Evolutionary conservation across 1,284 basidiomycete species (phyloP).

Genomic region (Austroboletus rostrupii): DNA sequence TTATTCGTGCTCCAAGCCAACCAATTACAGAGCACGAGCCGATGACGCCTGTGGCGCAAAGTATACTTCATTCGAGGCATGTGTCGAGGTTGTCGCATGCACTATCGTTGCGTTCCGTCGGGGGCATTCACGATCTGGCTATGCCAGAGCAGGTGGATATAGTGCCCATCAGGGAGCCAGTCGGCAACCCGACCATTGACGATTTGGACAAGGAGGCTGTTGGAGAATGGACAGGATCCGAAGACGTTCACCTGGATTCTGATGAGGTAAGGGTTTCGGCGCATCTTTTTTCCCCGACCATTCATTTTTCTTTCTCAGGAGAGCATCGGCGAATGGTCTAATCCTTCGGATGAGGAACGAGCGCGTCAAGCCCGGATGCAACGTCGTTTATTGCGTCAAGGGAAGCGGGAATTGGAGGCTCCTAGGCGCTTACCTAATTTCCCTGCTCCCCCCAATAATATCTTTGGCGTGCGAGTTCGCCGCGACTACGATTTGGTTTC

Average conservation of each 20-base stretch:
- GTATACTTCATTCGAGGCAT: slow-evolving; percentile 62
- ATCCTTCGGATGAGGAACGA: slow-evolving; percentile 80
- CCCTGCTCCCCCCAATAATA: slow-evolving; percentile 63
- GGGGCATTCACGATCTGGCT: slow-evolving; percentile 37
- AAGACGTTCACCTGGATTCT: slow-evolving; percentile 54
- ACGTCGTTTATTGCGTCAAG: slow-evolving; percentile 52
- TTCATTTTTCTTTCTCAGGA: slow-evolving; percentile 32
- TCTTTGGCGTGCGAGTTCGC: slow-evolving; percentile 34
- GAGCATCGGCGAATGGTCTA: slow-evolving; percentile 85
- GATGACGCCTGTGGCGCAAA: slow-evolving; percentile 45
- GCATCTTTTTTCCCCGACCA: slow-evolving; percentile 1
- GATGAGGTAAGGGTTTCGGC: slow-evolving; percentile 49
- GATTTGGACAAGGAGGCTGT: slow-evolving; percentile 48
- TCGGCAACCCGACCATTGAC: slow-evolving; percentile 31
- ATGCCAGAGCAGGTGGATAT: slow-evolving; percentile 28
- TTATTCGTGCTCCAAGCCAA: slow-evolving; percentile 15
- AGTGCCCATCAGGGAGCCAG: slow-evolving; percentile 28
- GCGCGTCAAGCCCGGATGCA: slow-evolving; percentile 64
- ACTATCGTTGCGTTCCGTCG: slow-evolving; percentile 61
- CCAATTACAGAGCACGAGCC: slow-evolving; percentile 30
- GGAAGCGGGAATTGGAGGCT: slow-evolving; percentile 43
- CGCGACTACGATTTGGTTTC: slow-evolving; percentile 69
- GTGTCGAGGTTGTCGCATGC: slow-evolving; percentile 64
- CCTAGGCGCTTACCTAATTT: slow-evolving; percentile 73
- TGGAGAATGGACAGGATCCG: slow-evolving; percentile 78